Conservation (phyloP, 805 yeast genomes). For the Lipomyces yamanashiensis region DNA sequence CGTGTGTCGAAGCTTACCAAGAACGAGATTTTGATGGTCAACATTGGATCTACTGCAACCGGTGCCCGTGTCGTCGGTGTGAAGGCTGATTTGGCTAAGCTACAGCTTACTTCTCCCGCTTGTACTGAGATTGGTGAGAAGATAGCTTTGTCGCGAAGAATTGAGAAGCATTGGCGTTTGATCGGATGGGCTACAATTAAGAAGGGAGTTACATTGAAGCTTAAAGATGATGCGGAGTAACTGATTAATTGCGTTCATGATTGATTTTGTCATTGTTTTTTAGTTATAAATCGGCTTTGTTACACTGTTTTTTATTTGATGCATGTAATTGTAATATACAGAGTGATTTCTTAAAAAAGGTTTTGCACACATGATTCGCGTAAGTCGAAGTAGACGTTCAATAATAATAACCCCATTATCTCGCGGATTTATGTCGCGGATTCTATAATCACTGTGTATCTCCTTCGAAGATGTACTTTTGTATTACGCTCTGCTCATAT, state of each 20-base stretch:
- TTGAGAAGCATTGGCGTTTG: slow-evolving; percentile 99
- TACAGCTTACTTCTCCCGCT: slow-evolving; percentile 95
- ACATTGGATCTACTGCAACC: slow-evolving; percentile 98
- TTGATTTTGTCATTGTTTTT: not conserved
- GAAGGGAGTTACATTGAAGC: slow-evolving; percentile 38
- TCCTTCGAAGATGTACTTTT: slow-evolving; percentile 23
- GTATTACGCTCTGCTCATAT: slow-evolving; percentile 22
- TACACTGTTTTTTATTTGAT: not conserved
- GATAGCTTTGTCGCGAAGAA: slow-evolving; percentile 98
- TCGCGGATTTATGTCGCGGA: not conserved
- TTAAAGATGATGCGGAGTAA: slow-evolving; percentile 10
- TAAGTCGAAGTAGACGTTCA: not conserved
- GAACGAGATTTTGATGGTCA: slow-evolving; percentile 97
- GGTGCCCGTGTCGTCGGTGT: slow-evolving; percentile 99
- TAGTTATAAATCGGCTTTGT: not conserved
- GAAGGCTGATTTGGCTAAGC: slow-evolving; percentile 98
- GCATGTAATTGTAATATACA: slow-evolving; percentile 15
- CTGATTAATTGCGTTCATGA: not conserved
- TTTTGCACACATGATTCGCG: not conserved
- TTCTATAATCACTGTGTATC: not conserved
- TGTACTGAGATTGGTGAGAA: slow-evolving; percentile 98
- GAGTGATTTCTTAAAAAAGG: not conserved
- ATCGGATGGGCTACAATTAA: slow-evolving; percentile 92
- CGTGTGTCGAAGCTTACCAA: slow-evolving; percentile 92
- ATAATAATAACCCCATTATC: not conserved